Percentiles rank a stretch among this genome's conserved stretches.
These are phyloP conservation scores for Neurospora hispaniola DNA, from an alignment of 495 filamentous ascomycete species.

Conservation along the genomic window DNA sequence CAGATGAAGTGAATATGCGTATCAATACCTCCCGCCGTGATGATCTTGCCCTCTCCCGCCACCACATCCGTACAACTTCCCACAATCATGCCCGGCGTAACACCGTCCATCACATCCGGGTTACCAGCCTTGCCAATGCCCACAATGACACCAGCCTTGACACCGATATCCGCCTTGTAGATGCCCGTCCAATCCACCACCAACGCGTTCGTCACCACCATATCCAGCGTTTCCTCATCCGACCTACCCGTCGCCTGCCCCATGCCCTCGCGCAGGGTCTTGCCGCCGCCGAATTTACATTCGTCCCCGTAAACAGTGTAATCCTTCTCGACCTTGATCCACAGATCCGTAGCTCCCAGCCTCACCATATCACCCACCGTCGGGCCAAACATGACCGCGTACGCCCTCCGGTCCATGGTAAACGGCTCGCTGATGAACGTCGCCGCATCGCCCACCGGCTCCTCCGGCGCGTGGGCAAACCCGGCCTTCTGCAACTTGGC, in stretches of 20 bases:
- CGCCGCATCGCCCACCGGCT: conserved; percentile 43
- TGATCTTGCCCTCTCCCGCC: conserved; percentile 83
- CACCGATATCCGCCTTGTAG: conserved; percentile 94
- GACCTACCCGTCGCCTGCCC: conserved; percentile 74
- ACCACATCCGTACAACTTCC: conserved; percentile 93
- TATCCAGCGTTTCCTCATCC: conserved; percentile 64
- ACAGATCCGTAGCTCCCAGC: conserved; percentile 77
- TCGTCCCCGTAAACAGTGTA: conserved; percentile 81
- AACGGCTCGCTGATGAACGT: conserved; percentile 41
- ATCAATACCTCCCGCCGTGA: conserved; percentile 89
- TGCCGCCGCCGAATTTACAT: conserved; percentile 91
- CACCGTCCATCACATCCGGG: conserved; percentile 90
- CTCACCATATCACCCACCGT: conserved; percentile 78
- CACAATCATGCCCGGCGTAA: conserved; percentile 67
- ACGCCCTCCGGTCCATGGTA: conserved; percentile 67
- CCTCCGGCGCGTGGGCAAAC: conserved; percentile 60
- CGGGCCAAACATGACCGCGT: conserved; percentile 85
- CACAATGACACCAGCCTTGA: conserved; percentile 78
- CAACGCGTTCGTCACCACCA: conserved; percentile 86
- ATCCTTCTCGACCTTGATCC: conserved; percentile 89
- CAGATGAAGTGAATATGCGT: conserved; percentile 96
- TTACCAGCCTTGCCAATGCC: conserved; percentile 96
- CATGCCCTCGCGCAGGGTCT: conserved; percentile 93
- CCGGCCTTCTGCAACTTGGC: conserved; percentile 53
- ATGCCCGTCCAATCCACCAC: conserved; percentile 90